phyloP scores from a whole-genome alignment of 257 asterid genomes.

The Nicotiana knightiana region DNA sequence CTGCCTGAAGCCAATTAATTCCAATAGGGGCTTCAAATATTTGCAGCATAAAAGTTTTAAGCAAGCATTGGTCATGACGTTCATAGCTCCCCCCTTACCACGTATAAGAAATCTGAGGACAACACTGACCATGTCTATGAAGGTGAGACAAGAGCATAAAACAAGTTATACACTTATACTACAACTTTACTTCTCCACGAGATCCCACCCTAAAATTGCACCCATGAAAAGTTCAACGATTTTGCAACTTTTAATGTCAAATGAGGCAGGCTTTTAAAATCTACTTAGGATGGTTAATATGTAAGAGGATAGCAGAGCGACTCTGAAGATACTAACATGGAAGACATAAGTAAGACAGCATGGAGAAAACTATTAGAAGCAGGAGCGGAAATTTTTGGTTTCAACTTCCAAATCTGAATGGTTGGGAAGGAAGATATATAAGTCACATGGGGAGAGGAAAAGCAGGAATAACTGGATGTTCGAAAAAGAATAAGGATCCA shows the following conservation, averaged over 20 bases:
- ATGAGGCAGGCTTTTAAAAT: background rate
- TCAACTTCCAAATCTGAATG: background rate
- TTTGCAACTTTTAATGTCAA: background rate
- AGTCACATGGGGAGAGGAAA: background rate
- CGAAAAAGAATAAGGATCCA: background rate
- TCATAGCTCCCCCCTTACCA: background rate
- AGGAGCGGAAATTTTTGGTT: background rate
- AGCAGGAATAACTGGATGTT: background rate
- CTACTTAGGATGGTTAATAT: background rate
- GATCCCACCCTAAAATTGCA: background rate
- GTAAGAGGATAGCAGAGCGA: background rate
- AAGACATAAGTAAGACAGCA: background rate
- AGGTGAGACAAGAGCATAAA: background rate
- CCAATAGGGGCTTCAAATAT: background rate
- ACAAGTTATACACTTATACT: background rate
- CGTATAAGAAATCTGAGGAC: background rate
- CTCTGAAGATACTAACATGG: background rate
- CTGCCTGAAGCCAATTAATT: background rate
- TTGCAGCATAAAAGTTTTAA: background rate
- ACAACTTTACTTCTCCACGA: background rate
- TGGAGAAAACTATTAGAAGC: background rate
- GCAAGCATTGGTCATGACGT: background rate
- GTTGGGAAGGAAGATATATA: background rate
- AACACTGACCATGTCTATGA: background rate
- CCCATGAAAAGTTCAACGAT: background rate